phyloP scores from a whole-genome alignment of 2,329 filamentous ascomycete species.

The Fusarium gaditjirri region DNA sequence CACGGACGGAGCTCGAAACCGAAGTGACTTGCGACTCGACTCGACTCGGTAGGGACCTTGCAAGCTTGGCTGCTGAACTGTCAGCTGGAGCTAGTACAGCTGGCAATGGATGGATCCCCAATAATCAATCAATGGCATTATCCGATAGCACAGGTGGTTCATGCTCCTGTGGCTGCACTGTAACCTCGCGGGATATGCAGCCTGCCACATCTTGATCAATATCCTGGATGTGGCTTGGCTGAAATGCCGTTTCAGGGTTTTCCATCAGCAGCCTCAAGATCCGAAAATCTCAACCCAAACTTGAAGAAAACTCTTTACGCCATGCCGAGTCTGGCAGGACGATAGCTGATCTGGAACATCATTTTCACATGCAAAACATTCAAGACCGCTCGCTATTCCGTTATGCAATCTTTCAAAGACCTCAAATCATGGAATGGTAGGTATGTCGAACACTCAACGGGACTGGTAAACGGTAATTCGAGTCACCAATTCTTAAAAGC shows the following conservation, averaged over 20 bases:
- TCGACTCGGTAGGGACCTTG: not conserved
- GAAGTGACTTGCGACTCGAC: not conserved
- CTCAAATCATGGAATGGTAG: not conserved
- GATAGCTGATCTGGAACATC: not conserved
- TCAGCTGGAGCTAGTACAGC: conserved; percentile 3
- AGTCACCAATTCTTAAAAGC: conserved; percentile 74
- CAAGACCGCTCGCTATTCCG: not conserved
- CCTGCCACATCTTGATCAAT: not conserved
- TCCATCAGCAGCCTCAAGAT: not conserved
- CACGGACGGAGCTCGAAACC: not conserved
- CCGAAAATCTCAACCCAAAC: not conserved
- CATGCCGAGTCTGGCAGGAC: not conserved
- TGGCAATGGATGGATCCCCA: not conserved
- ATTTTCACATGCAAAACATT: conserved; percentile 10
- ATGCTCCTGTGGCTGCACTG: conserved; percentile 9
- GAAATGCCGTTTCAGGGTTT: not conserved
- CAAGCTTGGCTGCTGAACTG: conserved; percentile 1
- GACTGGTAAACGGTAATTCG: conserved; percentile 66
- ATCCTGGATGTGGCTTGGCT: conserved; percentile 2
- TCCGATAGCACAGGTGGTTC: not conserved
- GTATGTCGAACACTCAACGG: conserved; percentile 72
- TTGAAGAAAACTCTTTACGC: not conserved
- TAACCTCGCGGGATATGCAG: not conserved
- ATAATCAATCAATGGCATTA: not conserved
- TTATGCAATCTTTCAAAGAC: not conserved